Percentiles rank a stretch among this genome's conserved stretches.
Evolutionary conservation across 108 stramenopile genomes (phyloP).

Genomic region (Nitzschia inconspicua): DNA sequence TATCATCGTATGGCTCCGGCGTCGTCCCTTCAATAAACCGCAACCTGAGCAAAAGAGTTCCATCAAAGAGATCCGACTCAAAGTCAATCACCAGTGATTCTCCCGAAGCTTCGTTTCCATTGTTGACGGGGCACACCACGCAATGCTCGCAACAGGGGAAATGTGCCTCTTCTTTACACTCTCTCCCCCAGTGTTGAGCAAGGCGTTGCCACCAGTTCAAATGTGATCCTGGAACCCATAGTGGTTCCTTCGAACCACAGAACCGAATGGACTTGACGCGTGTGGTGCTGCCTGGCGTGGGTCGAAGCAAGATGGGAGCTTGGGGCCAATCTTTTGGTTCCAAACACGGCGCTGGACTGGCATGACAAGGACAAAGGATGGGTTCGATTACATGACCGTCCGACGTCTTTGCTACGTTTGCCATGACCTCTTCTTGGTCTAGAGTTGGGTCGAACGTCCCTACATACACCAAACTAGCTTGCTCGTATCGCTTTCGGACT

Average conservation of each 20-base stretch:
- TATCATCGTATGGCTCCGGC: slow-evolving; percentile 37
- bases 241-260: slow-evolving; percentile 27
- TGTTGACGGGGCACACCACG: slow-evolving; percentile 65
- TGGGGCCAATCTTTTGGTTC: slow-evolving; percentile 54
- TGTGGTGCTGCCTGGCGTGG: slow-evolving; percentile 51
- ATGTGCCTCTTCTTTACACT: slow-evolving; percentile 3
- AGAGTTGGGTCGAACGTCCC: slow-evolving; percentile 35
- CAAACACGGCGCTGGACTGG: slow-evolving; percentile 3
- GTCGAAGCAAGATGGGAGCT: slow-evolving; percentile 55
- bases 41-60: slow-evolving; percentile 60
- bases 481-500: slow-evolving; percentile 18
- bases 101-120: slow-evolving; percentile 58
- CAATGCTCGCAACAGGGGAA: slow-evolving; percentile 39
- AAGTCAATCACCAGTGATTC: slow-evolving; percentile 69
- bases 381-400: too few species aligned
- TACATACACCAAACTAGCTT: slow-evolving; percentile 37
- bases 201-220: slow-evolving; percentile 20
- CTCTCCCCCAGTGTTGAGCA: slow-evolving; percentile 20
- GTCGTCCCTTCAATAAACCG: slow-evolving; percentile 38
- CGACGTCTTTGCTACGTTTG: not conserved
- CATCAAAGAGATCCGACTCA: slow-evolving; percentile 66
- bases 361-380: slow-evolving; percentile 17
- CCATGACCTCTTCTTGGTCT: not conserved
- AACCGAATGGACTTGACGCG: slow-evolving; percentile 55
- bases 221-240: slow-evolving; percentile 36